phyloP scores from a whole-genome alignment of 306 rosid species.

The Vigna nakashimae region DNA sequence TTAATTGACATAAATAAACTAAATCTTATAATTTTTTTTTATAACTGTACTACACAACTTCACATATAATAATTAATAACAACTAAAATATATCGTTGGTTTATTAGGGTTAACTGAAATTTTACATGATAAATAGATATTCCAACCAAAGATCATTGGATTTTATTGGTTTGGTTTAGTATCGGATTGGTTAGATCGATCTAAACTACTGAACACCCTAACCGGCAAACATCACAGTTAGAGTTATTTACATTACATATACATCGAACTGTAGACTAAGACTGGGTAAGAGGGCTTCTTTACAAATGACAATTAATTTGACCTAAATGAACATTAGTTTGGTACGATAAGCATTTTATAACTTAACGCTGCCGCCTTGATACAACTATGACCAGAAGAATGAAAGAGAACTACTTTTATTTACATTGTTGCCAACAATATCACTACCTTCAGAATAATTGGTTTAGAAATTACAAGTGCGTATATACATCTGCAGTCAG shows the following conservation, averaged over 20 bases:
- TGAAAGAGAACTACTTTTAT: constrained; percentile 22
- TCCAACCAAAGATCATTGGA: too few species aligned
- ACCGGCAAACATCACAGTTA: neutral
- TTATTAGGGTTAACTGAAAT: too few species aligned
- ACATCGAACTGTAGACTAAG: neutral
- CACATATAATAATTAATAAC: too few species aligned
- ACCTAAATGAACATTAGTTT: constrained; percentile 12
- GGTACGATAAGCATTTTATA: neutral
- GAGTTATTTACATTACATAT: constrained; percentile 31
- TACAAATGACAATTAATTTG: constrained; percentile 9
- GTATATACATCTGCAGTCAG: neutral
- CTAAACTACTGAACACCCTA: too few species aligned
- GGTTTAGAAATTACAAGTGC: constrained; percentile 13
- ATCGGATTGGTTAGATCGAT: too few species aligned
- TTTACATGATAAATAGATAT: too few species aligned
- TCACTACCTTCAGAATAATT: constrained; percentile 34
- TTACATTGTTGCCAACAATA: constrained; percentile 35
- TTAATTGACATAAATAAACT: too few species aligned
- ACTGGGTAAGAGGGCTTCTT: constrained; percentile 19
- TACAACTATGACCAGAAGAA: constrained; percentile 20
- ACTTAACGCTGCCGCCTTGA: constrained; percentile 12
- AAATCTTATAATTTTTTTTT: too few species aligned
- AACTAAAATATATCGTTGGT: too few species aligned
- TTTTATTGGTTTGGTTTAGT: too few species aligned
- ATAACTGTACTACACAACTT: too few species aligned